These are phyloP conservation scores for Delonix regia DNA, from an alignment of 306 rosid species.

Conservation along the genomic window DNA sequence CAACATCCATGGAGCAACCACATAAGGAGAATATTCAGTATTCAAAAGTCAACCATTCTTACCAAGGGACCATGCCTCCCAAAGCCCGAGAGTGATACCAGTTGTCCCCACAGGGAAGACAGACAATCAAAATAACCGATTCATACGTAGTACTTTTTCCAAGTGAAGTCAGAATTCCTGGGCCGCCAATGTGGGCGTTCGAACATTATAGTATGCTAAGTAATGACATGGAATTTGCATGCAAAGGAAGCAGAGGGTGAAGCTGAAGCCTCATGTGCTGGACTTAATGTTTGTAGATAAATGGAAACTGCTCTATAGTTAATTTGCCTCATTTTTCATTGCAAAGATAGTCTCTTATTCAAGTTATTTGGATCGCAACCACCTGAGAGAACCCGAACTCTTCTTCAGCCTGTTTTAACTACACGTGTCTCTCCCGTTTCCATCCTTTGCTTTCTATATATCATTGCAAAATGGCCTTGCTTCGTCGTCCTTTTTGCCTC, in stretches of 20 bases:
- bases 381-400: constrained; percentile 55
- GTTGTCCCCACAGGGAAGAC: not conserved
- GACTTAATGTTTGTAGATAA: not conserved
- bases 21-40: too few species aligned
- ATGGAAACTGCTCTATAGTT: not conserved
- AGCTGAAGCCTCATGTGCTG: not conserved
- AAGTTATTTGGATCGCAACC: constrained; percentile 45
- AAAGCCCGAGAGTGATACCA: too few species aligned
- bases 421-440: constrained; percentile 39
- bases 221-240: not conserved
- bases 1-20: not conserved
- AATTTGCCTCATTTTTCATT: constrained; percentile 26
- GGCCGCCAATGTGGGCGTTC: not conserved
- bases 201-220: not conserved
- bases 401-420: constrained; percentile 50
- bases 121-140: not conserved
- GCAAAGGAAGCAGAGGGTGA: not conserved
- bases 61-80: too few species aligned
- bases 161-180: not conserved
- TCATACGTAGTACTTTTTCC: not conserved
- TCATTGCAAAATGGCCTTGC: constrained; percentile 53
- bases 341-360: constrained; percentile 45
- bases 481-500: constrained; percentile 43
- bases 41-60: not conserved
- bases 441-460: constrained; percentile 46